Evolutionary conservation across 1,139 yeast genomes (phyloP), one percentile per base, ranked within the genome.

Genomic region (Geotrichum restrictum): DNA sequence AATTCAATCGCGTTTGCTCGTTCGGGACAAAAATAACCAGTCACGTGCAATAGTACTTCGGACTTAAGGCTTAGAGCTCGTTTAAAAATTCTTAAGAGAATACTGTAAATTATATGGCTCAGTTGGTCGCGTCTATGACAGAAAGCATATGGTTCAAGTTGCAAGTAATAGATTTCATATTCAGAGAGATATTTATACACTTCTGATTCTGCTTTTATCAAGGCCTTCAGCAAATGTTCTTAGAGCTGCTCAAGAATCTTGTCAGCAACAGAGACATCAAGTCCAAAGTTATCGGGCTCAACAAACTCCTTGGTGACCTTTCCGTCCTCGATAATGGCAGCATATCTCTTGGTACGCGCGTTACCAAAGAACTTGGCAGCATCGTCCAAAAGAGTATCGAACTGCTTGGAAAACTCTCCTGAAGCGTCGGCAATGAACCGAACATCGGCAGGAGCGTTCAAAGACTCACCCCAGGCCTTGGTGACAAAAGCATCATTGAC

Each of bases 401-500:
- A 74, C 14, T 78, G 80, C 56, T 74, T 74, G 57, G 85, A 78
- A 64, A 88, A 87, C 42, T 79, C 83, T 22, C 87, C 95, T 54
- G 74, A 69, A 18, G 94, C 82, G 68, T 88, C 97, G 48, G 95
- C 89, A 58, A 88, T 74, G 64, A 87, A 81, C 48, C 77, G 76
- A 55, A 83, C 68, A 59, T 54, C 44, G 16, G 44, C 52, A 33
- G 51, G 51, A 41, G 56, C 34, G 33, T 55, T 39, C 39, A 83
- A 68, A 3, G 68, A 60, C 55, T 80, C 79, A 41, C 78, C 79
- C 95, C 95, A 88, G 0, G 94, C 91, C 62, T 81, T 80, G 64
- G 85, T 81, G 48, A 88, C 96, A 68, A 88, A 88, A 3, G 93
- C 79, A 66, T 88, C 96, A 68, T 89, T 88, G 47, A 88, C 95